A percentile compares a stretch with the other conserved stretches of the same genome.
These are phyloP conservation scores for Colletotrichum shisoi DNA, from an alignment of 2,329 filamentous ascomycete genomes.

Conservation along the genomic window DNA sequence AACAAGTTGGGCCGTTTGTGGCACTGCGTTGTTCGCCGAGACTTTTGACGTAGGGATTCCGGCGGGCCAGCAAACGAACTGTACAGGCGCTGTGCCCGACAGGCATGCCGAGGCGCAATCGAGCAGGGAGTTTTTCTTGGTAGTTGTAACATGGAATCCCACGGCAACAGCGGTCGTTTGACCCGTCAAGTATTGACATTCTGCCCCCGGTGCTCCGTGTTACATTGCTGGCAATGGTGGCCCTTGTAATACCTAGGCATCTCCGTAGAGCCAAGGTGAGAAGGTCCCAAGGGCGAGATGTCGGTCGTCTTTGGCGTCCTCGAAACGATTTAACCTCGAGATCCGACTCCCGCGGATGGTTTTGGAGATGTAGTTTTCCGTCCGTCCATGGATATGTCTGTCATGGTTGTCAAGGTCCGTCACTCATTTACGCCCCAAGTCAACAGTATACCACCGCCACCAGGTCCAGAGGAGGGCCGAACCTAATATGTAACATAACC, in stretches of 20 bases:
- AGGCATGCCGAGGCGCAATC: conserved; percentile 3
- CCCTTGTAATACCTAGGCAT: too few species aligned
- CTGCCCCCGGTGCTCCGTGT: not conserved
- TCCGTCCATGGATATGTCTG: not conserved
- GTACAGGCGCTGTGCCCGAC: conserved; percentile 15
- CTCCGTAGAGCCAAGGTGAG: too few species aligned
- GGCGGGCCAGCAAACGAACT: conserved; percentile 15
- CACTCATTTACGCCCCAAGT: too few species aligned
- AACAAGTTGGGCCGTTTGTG: conserved; percentile 5
- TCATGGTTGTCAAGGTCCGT: too few species aligned
- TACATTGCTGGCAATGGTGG: not conserved
- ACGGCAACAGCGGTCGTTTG: not conserved
- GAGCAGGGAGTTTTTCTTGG: not conserved
- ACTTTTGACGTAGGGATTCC: conserved; percentile 1
- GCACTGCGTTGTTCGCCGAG: not conserved
- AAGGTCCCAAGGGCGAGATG: too few species aligned
- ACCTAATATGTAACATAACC: too few species aligned
- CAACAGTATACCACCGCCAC: too few species aligned
- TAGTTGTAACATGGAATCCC: not conserved
- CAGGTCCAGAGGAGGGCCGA: too few species aligned
- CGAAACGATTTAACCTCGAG: not conserved
- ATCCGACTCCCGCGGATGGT: too few species aligned
- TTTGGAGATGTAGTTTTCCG: too few species aligned
- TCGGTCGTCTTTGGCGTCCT: too few species aligned
- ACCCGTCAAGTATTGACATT: not conserved